phyloP scores from a whole-genome alignment of 495 filamentous ascomycete species.

The Xylaria longipes region DNA sequence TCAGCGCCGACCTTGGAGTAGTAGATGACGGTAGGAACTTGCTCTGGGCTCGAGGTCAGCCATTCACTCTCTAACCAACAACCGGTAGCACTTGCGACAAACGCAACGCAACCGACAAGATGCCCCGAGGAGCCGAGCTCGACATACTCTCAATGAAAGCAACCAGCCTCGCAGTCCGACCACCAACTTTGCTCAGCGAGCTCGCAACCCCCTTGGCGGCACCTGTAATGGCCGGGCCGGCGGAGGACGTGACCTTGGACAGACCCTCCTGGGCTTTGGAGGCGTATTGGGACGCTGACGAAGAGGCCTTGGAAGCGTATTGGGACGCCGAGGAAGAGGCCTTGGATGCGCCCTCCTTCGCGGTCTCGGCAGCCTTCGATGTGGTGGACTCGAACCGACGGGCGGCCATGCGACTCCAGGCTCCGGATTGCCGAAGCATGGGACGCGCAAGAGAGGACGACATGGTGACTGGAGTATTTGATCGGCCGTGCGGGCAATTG shows the following conservation, averaged over 20 bases:
- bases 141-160: conserved; percentile 85
- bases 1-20: conserved; percentile 89
- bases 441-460: conserved; percentile 42
- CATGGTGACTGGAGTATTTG: conserved; percentile 34
- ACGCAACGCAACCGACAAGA: not conserved
- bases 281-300: conserved; percentile 66
- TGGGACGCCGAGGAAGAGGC: not conserved
- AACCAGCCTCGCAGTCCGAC: conserved; percentile 81
- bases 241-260: conserved; percentile 78
- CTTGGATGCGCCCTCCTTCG: conserved; percentile 11
- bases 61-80: not conserved
- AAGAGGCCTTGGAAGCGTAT: conserved; percentile 66
- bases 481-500: conserved; percentile 37
- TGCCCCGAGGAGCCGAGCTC: not conserved
- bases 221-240: conserved; percentile 75
- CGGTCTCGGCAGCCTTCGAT: conserved; percentile 31
- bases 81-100: not conserved
- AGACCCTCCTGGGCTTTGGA: conserved; percentile 86
- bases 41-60: conserved; percentile 58
- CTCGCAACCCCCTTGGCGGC: conserved; percentile 68
- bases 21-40: conserved; percentile 86
- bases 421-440: conserved; percentile 44
- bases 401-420: conserved; percentile 52
- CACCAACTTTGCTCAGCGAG: conserved; percentile 78
- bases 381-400: conserved; percentile 57